Base-by-base conservation (phyloP, 768 basidiomycete species). In the Naganishia vaughanmartiniae region DNA sequence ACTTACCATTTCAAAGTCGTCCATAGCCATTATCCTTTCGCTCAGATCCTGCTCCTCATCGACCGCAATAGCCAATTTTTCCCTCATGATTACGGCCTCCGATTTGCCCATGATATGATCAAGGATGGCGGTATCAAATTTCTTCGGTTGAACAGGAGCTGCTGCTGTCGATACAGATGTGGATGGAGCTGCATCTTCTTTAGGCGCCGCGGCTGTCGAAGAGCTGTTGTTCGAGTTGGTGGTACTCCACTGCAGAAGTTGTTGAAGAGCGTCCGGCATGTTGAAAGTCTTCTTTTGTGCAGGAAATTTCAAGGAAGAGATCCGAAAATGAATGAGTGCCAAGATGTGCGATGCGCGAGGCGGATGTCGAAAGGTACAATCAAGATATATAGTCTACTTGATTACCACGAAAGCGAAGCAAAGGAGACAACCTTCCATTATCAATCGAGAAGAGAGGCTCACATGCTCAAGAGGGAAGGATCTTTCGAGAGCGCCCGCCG, bases 1-100 rank as follows among this genome's bases (percentile, higher is more conserved):
- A 75, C 79, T 71, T 28, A 80, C 79, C 78, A 82, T 80, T 65
- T 82, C 81, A 48, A 82, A 80, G 70, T 82, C 80, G 70, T 82
- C 81, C 45, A 82, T 70, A 0, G 81, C 81, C 53, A 78, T 74
- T 56, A 80, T 77, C 19, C 80, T 66, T 33, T 81, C 73, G 14
- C 80, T 79, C 19, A 79, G 69, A 7, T 65, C 54, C 14, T 73
- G 72, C 6, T 21, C 70, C 67, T 81, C 77, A 66, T 81, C 79
- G 19, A 77, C 36, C 0, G 80, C 80, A 65, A 76, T 71, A 9
- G 69, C 76, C 74, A 82, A 75, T 69, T 81, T 79, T 75, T 82
- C 81, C 73, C 79, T 78, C 80, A 82, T 82, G 14, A 78, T 65
- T 12, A 76, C 74, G 19, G 76, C 76, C 55, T 82, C 81, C 14